Conservation (phyloP, 1,284 basidiomycete species). For the Entoloma clypeatum region DNA sequence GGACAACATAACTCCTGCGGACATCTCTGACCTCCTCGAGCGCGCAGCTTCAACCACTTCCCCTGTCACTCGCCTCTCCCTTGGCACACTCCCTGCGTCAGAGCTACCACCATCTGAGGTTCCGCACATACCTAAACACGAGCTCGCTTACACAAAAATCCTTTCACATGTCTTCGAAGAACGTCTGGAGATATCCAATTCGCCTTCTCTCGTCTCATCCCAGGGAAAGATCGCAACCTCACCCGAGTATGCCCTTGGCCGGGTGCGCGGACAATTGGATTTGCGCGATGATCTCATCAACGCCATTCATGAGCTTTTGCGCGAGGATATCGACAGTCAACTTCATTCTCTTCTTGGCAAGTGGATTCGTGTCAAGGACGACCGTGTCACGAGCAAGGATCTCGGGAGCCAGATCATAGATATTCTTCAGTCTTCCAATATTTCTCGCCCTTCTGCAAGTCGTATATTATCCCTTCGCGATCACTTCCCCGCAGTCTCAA, state of each 20-base stretch:
- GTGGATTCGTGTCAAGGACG: conserved; percentile 71
- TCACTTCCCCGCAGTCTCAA: conserved; percentile 64
- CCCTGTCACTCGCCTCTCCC: conserved; percentile 39
- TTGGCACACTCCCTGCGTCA: conserved; percentile 36
- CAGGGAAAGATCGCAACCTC: conserved; percentile 76
- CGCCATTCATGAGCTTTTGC: conserved; percentile 59
- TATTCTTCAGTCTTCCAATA: conserved; percentile 44
- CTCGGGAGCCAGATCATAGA: conserved; percentile 61
- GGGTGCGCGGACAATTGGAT: conserved; percentile 79
- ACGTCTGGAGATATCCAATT: conserved; percentile 86
- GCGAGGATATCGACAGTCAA: conserved; percentile 46
- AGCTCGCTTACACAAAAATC: conserved; percentile 89
- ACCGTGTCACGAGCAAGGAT: conserved; percentile 53
- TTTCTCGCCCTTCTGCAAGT: conserved; percentile 44
- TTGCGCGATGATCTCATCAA: conserved; percentile 62
- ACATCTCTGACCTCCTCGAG: conserved; percentile 48
- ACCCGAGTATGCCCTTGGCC: conserved; percentile 93
- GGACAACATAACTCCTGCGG: conserved; percentile 38
- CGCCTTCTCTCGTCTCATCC: conserved; percentile 65
- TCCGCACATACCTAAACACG: conserved; percentile 81
- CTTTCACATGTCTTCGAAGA: conserved; percentile 80
- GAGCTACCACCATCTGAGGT: conserved; percentile 23
- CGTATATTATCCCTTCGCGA: conserved; percentile 57
- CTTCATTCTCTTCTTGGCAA: conserved; percentile 71
- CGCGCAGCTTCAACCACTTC: conserved; percentile 33